Percentiles rank a stretch among this genome's conserved stretches.
phyloP scores from a whole-genome alignment of 2,329 filamentous ascomycete genomes.

The Diaporthe eres region DNA sequence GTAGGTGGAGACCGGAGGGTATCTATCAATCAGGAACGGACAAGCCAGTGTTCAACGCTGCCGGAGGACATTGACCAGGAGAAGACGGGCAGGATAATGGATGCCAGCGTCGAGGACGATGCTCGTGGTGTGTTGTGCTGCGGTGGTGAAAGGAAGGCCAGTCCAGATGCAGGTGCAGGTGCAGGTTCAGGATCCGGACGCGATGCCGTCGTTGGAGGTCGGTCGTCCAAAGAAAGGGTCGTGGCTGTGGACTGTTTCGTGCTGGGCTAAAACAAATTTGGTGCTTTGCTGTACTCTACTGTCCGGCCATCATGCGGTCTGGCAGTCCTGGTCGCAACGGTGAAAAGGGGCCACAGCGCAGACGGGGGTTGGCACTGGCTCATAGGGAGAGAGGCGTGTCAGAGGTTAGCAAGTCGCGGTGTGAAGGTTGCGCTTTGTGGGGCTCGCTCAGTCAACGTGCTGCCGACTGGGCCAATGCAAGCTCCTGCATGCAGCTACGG shows the following conservation, averaged over 20 bases:
- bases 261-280: slow-evolving; percentile 38
- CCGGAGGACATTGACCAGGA: slow-evolving; percentile 34
- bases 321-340: slow-evolving; percentile 34
- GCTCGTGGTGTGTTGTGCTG: slow-evolving; percentile 15
- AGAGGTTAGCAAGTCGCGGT: slow-evolving; percentile 38
- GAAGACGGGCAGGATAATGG: slow-evolving; percentile 7
- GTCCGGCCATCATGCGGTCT: slow-evolving; percentile 36
- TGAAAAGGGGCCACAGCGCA: slow-evolving; percentile 39
- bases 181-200: slow-evolving; percentile 24
- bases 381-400: slow-evolving; percentile 30
- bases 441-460: slow-evolving; percentile 32
- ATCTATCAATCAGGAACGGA: slow-evolving; percentile 37
- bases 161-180: slow-evolving; percentile 36
- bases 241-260: slow-evolving; percentile 20
- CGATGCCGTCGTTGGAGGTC: slow-evolving; percentile 28
- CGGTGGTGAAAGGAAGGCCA: slow-evolving; percentile 20
- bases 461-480: slow-evolving; percentile 32
- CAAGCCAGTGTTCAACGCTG: slow-evolving; percentile 38
- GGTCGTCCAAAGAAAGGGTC: slow-evolving; percentile 35
- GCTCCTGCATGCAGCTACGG: slow-evolving; percentile 32
- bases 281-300: slow-evolving; percentile 37
- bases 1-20: slow-evolving; percentile 30
- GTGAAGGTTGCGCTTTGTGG: slow-evolving; percentile 38
- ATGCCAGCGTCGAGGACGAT: slow-evolving; percentile 9
- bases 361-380: slow-evolving; percentile 34